A percentile compares a stretch with the other conserved stretches of the same genome.
Conservation (phyloP, 2,329 filamentous ascomycete species). For the Zymoseptoria pseudotritici region DNA sequence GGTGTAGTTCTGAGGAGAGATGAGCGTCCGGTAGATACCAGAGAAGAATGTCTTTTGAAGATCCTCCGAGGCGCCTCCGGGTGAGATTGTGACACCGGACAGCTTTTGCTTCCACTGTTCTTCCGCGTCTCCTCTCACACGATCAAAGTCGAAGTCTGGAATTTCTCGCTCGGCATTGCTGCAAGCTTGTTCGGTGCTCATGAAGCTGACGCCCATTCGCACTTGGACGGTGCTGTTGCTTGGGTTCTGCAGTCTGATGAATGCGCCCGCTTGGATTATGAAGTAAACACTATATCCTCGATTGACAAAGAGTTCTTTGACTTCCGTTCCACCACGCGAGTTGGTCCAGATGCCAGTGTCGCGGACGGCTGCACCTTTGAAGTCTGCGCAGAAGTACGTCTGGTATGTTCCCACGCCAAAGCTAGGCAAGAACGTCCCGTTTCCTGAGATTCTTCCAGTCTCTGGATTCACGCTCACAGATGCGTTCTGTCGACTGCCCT, state of each 20-base stretch:
- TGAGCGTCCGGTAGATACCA: conserved; percentile 59
- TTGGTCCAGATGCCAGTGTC: conserved; percentile 53
- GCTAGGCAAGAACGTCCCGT: conserved; percentile 51
- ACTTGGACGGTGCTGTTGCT: conserved; percentile 40
- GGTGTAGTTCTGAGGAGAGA: conserved; percentile 63
- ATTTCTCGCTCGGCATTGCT: conserved; percentile 59
- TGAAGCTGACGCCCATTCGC: conserved; percentile 63
- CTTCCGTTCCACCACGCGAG: conserved; percentile 39
- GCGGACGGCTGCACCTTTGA: conserved; percentile 43
- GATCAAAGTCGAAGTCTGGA: conserved; percentile 56
- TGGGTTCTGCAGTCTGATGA: conserved; percentile 10
- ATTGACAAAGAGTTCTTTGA: conserved; percentile 29
- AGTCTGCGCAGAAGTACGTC: conserved; percentile 54
- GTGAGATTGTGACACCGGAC: conserved; percentile 28
- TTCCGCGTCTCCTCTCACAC: conserved; percentile 35
- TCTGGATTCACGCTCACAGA: conserved; percentile 45
- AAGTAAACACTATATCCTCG: conserved; percentile 21
- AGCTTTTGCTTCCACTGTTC: conserved; percentile 34
- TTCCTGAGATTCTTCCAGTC: conserved; percentile 49
- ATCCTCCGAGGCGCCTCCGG: conserved; percentile 41
- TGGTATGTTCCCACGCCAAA: conserved; percentile 53
- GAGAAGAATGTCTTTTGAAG: conserved; percentile 51
- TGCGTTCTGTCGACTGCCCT: conserved; percentile 43
- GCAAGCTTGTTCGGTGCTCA: conserved; percentile 58
- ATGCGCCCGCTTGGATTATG: conserved; percentile 31